Evolutionary conservation across 441 rosid species (phyloP).

Genomic region (Oxalis stricta): DNA sequence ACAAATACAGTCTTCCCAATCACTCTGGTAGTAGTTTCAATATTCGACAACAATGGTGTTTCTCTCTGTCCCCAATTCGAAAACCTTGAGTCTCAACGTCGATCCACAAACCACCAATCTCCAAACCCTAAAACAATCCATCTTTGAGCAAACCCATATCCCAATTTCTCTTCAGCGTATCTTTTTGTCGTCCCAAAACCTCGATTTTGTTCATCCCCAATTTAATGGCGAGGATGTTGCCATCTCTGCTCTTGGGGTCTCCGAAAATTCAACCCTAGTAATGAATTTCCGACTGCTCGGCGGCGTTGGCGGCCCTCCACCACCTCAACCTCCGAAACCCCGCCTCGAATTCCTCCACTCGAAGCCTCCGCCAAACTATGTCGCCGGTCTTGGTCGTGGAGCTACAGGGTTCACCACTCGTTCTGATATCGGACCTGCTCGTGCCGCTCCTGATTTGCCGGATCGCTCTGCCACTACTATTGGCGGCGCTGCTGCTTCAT

Average conservation of each 20-base stretch:
- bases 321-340: conserved; percentile 31
- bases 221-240: conserved; percentile 16
- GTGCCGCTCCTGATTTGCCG: conserved; percentile 86
- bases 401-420: conserved; percentile 93
- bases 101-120: conserved; percentile 46
- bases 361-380: conserved; percentile 75
- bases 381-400: conserved; percentile 90
- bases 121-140: conserved; percentile 30
- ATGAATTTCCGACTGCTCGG: conserved; percentile 56
- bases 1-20: no score
- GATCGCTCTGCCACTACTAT: conserved; percentile 51
- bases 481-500: conserved; percentile 31
- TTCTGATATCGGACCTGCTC: conserved; percentile 89
- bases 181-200: conserved; percentile 18
- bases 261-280: conserved; percentile 37
- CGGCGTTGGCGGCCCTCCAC: conserved; percentile 34
- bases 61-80: conserved; percentile 33
- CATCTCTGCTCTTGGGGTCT: conserved; percentile 39
- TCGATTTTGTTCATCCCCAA: not conserved
- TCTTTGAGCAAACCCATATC: conserved; percentile 24
- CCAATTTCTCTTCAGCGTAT: conserved; percentile 30
- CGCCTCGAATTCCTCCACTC: conserved; percentile 81
- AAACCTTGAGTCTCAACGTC: conserved; percentile 31
- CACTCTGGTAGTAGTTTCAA: no score
- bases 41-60: conserved; percentile 61